phyloP scores from a whole-genome alignment of 352 stramenopile species.

The Globisporangium irregulare region DNA sequence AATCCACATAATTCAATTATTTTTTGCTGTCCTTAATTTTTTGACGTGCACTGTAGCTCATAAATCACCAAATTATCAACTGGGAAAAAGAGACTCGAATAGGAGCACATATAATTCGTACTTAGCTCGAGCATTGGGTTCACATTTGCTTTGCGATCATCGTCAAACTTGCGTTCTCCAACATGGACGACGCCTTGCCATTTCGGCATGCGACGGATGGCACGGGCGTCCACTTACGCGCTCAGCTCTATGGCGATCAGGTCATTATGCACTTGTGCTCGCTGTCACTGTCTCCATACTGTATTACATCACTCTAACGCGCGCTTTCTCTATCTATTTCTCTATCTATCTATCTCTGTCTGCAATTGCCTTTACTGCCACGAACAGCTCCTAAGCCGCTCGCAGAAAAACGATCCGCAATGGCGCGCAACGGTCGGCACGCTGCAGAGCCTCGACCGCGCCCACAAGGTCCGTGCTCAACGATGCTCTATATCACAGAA shows the following conservation, averaged over 20 bases:
- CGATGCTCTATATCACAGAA: neutral
- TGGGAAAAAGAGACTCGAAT: too few relatives aligned
- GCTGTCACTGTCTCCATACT: neutral
- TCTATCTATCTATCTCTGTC: neutral
- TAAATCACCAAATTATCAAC: too few relatives aligned
- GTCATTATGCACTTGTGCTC: neutral
- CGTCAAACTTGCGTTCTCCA: neutral
- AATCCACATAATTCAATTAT: too few relatives aligned
- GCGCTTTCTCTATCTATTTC: neutral
- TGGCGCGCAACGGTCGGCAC: conserved; percentile 34
- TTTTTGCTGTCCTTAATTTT: too few relatives aligned
- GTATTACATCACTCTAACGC: neutral
- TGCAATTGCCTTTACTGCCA: neutral
- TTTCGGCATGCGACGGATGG: too few relatives aligned
- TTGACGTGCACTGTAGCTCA: too few relatives aligned
- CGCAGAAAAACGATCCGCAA: conserved; percentile 21
- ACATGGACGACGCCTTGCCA: neutral
- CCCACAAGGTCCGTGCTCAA: conserved; percentile 22
- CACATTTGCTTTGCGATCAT: neutral
- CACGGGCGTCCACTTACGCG: neutral
- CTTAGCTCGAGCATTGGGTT: too few relatives aligned
- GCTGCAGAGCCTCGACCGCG: conserved; percentile 35
- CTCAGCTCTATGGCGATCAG: neutral
- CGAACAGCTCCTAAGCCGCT: neutral
- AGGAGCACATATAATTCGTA: neutral